A percentile compares a stretch with the other conserved stretches of the same genome.
phyloP scores from a whole-genome alignment of 73 alveolate genomes.

The Uronychia setigera region DNA sequence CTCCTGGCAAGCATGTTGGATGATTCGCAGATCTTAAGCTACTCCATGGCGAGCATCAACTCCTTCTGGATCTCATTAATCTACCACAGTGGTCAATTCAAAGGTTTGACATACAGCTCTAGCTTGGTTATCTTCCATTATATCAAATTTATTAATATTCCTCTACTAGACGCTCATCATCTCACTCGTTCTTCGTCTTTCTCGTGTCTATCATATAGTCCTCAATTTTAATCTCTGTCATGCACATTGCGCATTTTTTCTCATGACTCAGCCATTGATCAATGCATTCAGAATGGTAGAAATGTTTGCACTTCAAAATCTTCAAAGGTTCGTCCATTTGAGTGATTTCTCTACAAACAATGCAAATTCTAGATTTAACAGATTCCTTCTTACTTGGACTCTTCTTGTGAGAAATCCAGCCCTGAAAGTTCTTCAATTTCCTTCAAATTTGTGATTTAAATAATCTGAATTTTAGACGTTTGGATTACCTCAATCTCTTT shows the following conservation, averaged over 20 bases:
- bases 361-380: neutral
- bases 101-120: neutral
- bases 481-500: conserved; percentile 37
- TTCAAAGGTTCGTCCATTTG: conserved; percentile 13
- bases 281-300: conserved; percentile 78
- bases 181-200: neutral
- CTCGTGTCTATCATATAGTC: neutral
- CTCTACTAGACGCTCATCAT: neutral
- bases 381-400: neutral
- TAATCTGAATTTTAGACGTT: neutral
- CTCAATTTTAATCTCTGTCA: neutral
- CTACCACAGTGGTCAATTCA: neutral
- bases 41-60: neutral
- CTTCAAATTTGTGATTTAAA: neutral
- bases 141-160: neutral
- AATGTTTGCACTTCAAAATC: conserved; percentile 69
- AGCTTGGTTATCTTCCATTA: neutral
- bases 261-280: conserved; percentile 77
- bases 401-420: neutral
- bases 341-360: conserved; percentile 34
- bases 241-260: conserved; percentile 82
- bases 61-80: neutral
- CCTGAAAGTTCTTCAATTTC: neutral
- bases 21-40: neutral
- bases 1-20: neutral